Base-by-base conservation (phyloP, 352 stramenopile genomes). In the Globisporangium polare region DNA sequence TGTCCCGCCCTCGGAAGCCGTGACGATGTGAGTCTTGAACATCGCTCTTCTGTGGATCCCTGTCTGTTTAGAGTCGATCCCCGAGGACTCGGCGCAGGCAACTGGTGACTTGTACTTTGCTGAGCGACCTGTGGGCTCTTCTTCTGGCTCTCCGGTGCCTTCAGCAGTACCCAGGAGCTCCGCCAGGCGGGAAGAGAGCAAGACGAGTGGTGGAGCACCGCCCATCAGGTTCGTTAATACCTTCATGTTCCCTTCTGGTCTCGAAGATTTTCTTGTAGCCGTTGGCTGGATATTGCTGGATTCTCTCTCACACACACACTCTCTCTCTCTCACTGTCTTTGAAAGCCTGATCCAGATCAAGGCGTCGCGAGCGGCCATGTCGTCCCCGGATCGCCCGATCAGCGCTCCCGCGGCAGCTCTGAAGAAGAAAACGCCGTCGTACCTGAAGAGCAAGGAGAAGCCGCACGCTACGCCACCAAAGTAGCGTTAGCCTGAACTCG, bases 361-460 rank as follows among this genome's bases (percentile, higher is more conserved):
- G 8, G 71, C 73, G 15, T 74, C 43, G 17, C 69, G 73, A 46
- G 66, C 73, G 15, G 60, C 74, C 12, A 37, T 80, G 27, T 78
- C 62, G 27, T 84, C 65, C 24, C 73, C 66, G 24, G 78, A 77
- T 33, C 60, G 63, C 2, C 73, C 72, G 1, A 90, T 90, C 42
- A 90, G 81, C 43, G 81, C 81, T 0, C 78, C 81, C n/a, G 10
- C 43, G n/a, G 69, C 69, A 27, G 62, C 62, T 2, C 29, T 71
- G 17, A 88, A 88, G 58, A 89, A 76, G 57, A 89, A 83, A 39
- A 29, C 47, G 2, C 63, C 46, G n/a, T 52, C 33, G 27, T 53
- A 46, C 27, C 12, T 37, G 27, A 67, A 67, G 29, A 58, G 46
- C 27, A 62, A 56, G n/a, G 50, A 58, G 45, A 53, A 51, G 65